Percentiles rank a stretch among this genome's conserved stretches.
These are phyloP conservation scores for Penicillium argentinense DNA, from an alignment of 495 filamentous ascomycete genomes.

Conservation along the genomic window DNA sequence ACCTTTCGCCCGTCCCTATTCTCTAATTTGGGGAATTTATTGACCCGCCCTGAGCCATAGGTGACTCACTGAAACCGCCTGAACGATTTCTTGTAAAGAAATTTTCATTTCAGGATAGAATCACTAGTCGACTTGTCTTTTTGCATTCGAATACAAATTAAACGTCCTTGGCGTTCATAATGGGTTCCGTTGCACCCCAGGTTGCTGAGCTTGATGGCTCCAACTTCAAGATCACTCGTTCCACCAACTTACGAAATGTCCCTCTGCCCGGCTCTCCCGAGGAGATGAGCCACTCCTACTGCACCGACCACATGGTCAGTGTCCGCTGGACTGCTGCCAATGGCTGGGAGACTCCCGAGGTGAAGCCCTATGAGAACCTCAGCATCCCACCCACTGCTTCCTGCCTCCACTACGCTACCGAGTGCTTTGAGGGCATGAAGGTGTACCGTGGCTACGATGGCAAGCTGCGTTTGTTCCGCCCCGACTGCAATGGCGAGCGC, in stretches of 20 bases:
- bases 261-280: slow-evolving; percentile 59
- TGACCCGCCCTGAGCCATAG: slow-evolving; percentile 1
- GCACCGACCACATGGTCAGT: slow-evolving; percentile 91
- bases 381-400: slow-evolving; percentile 80
- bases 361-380: slow-evolving; percentile 79
- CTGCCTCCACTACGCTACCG: slow-evolving; percentile 87
- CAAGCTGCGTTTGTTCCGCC: slow-evolving; percentile 81
- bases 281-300: slow-evolving; percentile 54
- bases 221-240: slow-evolving; percentile 65
- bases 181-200: slow-evolving; percentile 37
- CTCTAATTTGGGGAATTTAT: background rate
- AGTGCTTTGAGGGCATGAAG: slow-evolving; percentile 92
- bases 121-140: no score
- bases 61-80: no score
- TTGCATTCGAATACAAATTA: background rate
- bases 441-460: slow-evolving; percentile 82
- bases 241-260: slow-evolving; percentile 64
- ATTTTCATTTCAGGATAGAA: no score
- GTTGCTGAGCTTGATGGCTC: slow-evolving; percentile 66
- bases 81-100: no score
- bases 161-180: slow-evolving; percentile 17
- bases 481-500: slow-evolving; percentile 71
- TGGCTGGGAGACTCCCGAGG: slow-evolving; percentile 77
- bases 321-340: slow-evolving; percentile 61
- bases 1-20: background rate